Evolutionary conservation across 345 rosid genomes (phyloP).

Genomic region (Theobroma cacao): DNA sequence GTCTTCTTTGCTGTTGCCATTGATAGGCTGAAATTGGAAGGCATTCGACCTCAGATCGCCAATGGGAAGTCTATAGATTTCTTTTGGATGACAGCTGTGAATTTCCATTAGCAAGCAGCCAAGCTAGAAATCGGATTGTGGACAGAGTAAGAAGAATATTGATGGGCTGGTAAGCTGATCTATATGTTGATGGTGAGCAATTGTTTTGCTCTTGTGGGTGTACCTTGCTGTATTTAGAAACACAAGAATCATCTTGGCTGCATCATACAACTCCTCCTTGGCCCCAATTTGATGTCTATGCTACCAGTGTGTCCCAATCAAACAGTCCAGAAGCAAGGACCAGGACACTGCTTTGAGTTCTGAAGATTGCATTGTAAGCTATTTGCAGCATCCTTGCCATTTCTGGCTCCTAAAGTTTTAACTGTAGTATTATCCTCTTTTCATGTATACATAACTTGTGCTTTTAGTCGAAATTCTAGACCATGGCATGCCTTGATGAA

Average conservation of each 20-base stretch:
- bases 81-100: conserved; percentile 60
- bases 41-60: conserved; percentile 44
- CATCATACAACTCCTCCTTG: not conserved
- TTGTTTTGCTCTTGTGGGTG: not conserved
- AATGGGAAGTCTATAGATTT: conserved; percentile 85
- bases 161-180: conserved; percentile 60
- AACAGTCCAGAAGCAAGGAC: not conserved
- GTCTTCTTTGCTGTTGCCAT: not conserved
- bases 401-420: not conserved
- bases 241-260: not conserved
- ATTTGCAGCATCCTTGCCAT: not conserved
- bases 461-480: not conserved
- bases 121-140: conserved; percentile 51
- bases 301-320: not conserved
- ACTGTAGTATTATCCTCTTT: not conserved
- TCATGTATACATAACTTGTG: not conserved
- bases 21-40: conserved; percentile 73
- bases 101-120: conserved; percentile 43
- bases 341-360: not conserved
- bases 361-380: conserved; percentile 1
- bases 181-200: not conserved
- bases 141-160: conserved; percentile 57
- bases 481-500: not conserved
- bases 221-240: not conserved
- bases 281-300: not conserved